These are phyloP conservation scores for Mycena rebaudengoi DNA, from an alignment of 768 basidiomycete genomes.

Conservation along the genomic window DNA sequence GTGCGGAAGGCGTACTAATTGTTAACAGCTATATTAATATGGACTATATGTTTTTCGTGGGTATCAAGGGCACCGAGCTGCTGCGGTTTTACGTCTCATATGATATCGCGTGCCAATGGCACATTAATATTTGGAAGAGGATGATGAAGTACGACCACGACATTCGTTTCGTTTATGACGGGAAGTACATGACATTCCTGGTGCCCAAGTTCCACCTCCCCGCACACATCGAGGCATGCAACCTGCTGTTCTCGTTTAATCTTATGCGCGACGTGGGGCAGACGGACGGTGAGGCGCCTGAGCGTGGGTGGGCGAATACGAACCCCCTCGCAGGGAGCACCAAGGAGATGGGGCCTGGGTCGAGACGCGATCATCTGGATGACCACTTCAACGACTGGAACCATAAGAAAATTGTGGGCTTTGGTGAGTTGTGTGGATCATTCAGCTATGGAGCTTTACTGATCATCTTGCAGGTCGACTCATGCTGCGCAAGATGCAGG, in stretches of 20 bases:
- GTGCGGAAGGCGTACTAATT: too few relatives aligned
- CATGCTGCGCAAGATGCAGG: neutral
- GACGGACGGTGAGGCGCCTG: slow-evolving; percentile 40
- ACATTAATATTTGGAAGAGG: slow-evolving; percentile 24
- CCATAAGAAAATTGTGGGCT: slow-evolving; percentile 10
- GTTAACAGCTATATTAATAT: slow-evolving; percentile 9
- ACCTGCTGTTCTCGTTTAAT: slow-evolving; percentile 31
- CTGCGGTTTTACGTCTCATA: slow-evolving; percentile 29
- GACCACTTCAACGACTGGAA: slow-evolving; percentile 18
- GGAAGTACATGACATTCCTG: slow-evolving; percentile 15
- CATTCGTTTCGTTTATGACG: neutral
- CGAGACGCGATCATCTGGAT: slow-evolving; percentile 2
- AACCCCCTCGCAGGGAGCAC: slow-evolving; percentile 44
- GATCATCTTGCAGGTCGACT: too few relatives aligned
- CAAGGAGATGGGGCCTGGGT: slow-evolving; percentile 45
- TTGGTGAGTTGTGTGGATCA: too few relatives aligned
- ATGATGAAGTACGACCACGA: slow-evolving; percentile 15
- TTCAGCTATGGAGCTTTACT: too few relatives aligned
- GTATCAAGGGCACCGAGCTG: slow-evolving; percentile 16
- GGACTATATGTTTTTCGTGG: slow-evolving; percentile 30
- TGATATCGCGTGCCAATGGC: slow-evolving; percentile 32
- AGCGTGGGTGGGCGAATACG: slow-evolving; percentile 41
- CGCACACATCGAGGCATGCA: too few relatives aligned
- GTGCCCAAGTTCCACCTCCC: slow-evolving; percentile 39
- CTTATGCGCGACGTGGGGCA: slow-evolving; percentile 41